A percentile compares a stretch with the other conserved stretches of the same genome.
These are phyloP conservation scores for Rhizopogon roseolus DNA, from an alignment of 768 basidiomycete genomes.

Conservation along the genomic window DNA sequence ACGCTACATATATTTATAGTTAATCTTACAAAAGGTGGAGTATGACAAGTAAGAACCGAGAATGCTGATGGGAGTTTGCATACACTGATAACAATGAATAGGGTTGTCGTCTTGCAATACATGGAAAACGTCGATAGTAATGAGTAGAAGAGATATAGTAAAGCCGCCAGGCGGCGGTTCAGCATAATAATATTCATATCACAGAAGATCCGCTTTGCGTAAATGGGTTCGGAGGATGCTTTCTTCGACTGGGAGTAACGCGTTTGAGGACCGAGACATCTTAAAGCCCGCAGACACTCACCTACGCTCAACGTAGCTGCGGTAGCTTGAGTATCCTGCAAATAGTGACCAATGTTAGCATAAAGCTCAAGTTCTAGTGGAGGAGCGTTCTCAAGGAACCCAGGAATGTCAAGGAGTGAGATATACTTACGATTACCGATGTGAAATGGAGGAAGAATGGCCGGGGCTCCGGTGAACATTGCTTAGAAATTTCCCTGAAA, in stretches of 20 bases:
- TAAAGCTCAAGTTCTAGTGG: background rate
- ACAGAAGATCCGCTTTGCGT: slow-evolving; percentile 66
- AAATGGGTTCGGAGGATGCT: slow-evolving; percentile 69
- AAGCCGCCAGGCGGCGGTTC: background rate
- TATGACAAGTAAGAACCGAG: background rate
- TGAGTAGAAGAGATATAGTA: background rate
- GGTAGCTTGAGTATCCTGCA: slow-evolving; percentile 70
- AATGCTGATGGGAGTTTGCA: background rate
- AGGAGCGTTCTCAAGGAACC: background rate
- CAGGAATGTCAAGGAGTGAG: slow-evolving; percentile 5
- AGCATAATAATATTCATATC: slow-evolving; percentile 14
- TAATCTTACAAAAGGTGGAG: too few species aligned
- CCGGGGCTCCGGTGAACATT: slow-evolving; percentile 57
- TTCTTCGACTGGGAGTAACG: slow-evolving; percentile 51
- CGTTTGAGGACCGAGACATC: background rate
- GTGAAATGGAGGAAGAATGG: slow-evolving; percentile 72
- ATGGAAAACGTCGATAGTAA: background rate
- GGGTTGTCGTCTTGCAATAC: background rate
- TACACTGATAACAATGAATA: background rate
- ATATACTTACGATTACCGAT: slow-evolving; percentile 63
- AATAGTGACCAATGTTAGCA: slow-evolving; percentile 9
- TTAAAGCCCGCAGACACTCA: slow-evolving; percentile 25
- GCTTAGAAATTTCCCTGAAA: slow-evolving; percentile 69
- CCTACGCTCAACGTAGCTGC: slow-evolving; percentile 66
- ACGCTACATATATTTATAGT: too few species aligned